These are phyloP conservation scores for Fusarium setosum DNA, from an alignment of 2,329 filamentous ascomycete genomes.

Conservation along the genomic window DNA sequence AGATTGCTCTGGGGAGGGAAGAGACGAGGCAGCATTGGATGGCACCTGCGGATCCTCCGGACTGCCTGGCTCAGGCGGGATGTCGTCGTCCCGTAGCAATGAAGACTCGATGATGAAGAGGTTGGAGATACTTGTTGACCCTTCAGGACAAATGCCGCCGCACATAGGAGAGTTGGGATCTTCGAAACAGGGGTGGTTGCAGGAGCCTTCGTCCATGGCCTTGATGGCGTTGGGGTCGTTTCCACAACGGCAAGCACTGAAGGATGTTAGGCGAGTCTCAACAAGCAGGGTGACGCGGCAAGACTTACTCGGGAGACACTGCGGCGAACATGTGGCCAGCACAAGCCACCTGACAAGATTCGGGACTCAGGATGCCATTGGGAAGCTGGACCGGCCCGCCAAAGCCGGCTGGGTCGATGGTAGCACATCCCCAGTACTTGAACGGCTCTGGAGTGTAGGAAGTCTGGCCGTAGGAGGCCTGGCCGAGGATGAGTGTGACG, in stretches of 20 bases:
- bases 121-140: slow-evolving; percentile 45
- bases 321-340: slow-evolving; percentile 34
- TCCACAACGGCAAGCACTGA: slow-evolving; percentile 51
- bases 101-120: slow-evolving; percentile 43
- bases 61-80: slow-evolving; percentile 9
- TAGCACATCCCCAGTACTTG: slow-evolving; percentile 40
- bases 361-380: slow-evolving; percentile 30
- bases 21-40: neutral
- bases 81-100: slow-evolving; percentile 11
- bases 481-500: slow-evolving; percentile 19
- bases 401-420: slow-evolving; percentile 32
- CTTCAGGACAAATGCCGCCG: slow-evolving; percentile 46
- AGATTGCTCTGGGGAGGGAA: neutral
- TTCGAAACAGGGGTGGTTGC: slow-evolving; percentile 47
- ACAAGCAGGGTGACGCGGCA: rapidly evolving
- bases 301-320: slow-evolving; percentile 46
- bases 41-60: slow-evolving; percentile 7
- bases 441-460: slow-evolving; percentile 30
- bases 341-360: slow-evolving; percentile 32
- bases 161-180: slow-evolving; percentile 46
- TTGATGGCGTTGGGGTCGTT: slow-evolving; percentile 45
- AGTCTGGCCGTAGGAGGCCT: slow-evolving; percentile 32
- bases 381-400: slow-evolving; percentile 18
- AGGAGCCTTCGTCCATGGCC: slow-evolving; percentile 43
- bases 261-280: slow-evolving; percentile 7